Evolutionary conservation across 2,329 filamentous ascomycete species (phyloP).

Genomic region (Gaeumannomyces sp.): DNA sequence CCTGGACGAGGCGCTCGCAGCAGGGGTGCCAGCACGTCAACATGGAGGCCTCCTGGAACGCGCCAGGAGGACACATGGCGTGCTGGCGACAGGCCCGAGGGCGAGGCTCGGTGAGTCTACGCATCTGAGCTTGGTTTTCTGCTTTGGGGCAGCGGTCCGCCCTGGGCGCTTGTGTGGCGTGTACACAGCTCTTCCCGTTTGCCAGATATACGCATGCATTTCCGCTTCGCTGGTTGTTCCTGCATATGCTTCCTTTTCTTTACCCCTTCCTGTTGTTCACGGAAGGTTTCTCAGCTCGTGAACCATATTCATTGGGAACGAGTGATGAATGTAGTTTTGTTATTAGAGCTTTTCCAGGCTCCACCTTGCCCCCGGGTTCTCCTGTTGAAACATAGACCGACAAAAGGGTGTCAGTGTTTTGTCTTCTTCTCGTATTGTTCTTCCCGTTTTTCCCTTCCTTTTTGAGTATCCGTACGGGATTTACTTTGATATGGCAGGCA

Average conservation of each 20-base stretch:
- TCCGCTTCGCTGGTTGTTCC: background rate
- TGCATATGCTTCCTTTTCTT: background rate
- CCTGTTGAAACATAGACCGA: background rate
- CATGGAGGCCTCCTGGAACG: slow-evolving; percentile 74
- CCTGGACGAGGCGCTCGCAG: slow-evolving; percentile 26
- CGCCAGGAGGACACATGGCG: slow-evolving; percentile 83
- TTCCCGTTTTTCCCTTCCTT: background rate
- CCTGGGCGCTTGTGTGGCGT: background rate
- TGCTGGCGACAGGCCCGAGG: slow-evolving; percentile 27
- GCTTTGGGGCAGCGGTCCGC: background rate
- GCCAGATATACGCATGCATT: background rate
- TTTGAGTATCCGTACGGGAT: background rate
- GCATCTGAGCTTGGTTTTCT: background rate
- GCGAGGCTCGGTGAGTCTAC: slow-evolving; percentile 8
- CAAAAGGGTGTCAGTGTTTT: background rate
- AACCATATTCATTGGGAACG: background rate
- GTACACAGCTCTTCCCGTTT: background rate
- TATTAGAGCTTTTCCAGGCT: background rate
- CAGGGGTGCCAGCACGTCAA: slow-evolving; percentile 40
- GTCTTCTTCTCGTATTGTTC: background rate
- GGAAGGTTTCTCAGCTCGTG: too few relatives aligned
- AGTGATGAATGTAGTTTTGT: background rate
- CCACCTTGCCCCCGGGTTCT: too few relatives aligned
- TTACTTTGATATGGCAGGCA: background rate
- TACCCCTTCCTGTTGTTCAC: background rate